A percentile compares a stretch with the other conserved stretches of the same genome.
Conservation (phyloP, 352 stramenopile genomes). For the Phytophthora uliginosa region DNA sequence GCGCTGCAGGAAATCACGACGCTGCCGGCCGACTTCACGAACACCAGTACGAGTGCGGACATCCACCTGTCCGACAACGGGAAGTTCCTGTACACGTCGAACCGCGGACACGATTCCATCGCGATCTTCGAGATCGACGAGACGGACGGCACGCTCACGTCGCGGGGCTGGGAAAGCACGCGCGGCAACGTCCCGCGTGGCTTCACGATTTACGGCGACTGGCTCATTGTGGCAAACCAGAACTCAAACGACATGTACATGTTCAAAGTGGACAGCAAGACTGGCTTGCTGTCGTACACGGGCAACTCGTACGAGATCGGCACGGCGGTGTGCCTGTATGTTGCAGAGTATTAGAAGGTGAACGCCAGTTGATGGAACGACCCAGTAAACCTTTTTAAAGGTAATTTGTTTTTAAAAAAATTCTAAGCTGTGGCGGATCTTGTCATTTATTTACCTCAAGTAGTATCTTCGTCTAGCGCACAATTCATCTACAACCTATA, state of each 20-base stretch:
- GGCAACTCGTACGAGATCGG: conserved; percentile 49
- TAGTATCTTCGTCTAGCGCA: too few relatives aligned
- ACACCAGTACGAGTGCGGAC: conserved; percentile 44
- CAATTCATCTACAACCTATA: too few relatives aligned
- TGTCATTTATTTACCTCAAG: too few relatives aligned
- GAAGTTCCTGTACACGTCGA: conserved; percentile 75
- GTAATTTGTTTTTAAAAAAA: too few relatives aligned
- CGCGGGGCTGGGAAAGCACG: conserved; percentile 50
- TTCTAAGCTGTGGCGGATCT: too few relatives aligned
- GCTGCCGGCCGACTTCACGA: conserved; percentile 46
- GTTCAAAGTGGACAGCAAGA: conserved; percentile 55
- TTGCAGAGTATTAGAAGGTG: conserved; percentile 30
- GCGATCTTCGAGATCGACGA: conserved; percentile 60
- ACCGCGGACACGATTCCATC: conserved; percentile 73
- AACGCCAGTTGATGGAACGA: neutral
- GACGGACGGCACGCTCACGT: conserved; percentile 41
- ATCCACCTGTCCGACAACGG: conserved; percentile 65
- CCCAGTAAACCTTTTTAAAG: neutral
- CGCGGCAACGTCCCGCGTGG: conserved; percentile 54
- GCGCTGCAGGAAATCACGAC: conserved; percentile 67
- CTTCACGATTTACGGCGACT: conserved; percentile 59
- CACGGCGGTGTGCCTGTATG: conserved; percentile 54
- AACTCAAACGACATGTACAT: conserved; percentile 67
- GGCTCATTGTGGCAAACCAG: conserved; percentile 73
- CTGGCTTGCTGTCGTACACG: conserved; percentile 53